Base-by-base conservation (phyloP, 163 green algal genomes). In the Coccomyxa subellipsoidea region DNA sequence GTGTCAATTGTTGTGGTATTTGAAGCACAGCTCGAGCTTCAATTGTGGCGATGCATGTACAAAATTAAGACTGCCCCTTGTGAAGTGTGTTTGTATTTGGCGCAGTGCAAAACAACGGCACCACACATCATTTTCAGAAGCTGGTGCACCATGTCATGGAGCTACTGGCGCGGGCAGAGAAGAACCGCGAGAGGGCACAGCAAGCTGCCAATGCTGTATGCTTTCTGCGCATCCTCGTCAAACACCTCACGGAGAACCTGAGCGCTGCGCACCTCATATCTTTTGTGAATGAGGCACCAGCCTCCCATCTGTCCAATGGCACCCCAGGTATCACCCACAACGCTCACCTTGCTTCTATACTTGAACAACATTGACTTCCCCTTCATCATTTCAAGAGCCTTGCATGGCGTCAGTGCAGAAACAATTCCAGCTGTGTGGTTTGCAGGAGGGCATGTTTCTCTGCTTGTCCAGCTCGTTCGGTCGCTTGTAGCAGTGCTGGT, bases 181-280 rank as follows among this genome's bases (percentile, higher is more conserved):
- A 77, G 32, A 8, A 27, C 12, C 34, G 72, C 32, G 10, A 15
- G 27, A 75, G 0, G 25, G 32, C 37, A 37, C 36, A 35, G 47
- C 27, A 39, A 23, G 77, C 70, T 9, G 78, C 87, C 21, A 91
- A 91, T 47, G 81, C 81, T 0, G 76, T 90, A 2, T 84, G 77
- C 31, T 80, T 90, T 35, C 34, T 79, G 4, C 82, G 85, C 7
- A 79, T 85, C 23, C 38, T 92, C 8, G 21, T 92, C 9, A 89
- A 91, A 38, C 73, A 91, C 69, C 69, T 92, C 4, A 85, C 84
- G 27, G 89, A 92, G 54, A 86, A 86, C 69, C 85, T 92, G 32
- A 91, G 81, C 59, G 54, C 79, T 37, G 10, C 54, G 25, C 87
- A 92, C 80, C 85, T 92, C 35, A 54, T 79, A 32, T 18, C 27